phyloP scores from a whole-genome alignment of 2,329 filamentous ascomycete species.

The Fusarium sp. region DNA sequence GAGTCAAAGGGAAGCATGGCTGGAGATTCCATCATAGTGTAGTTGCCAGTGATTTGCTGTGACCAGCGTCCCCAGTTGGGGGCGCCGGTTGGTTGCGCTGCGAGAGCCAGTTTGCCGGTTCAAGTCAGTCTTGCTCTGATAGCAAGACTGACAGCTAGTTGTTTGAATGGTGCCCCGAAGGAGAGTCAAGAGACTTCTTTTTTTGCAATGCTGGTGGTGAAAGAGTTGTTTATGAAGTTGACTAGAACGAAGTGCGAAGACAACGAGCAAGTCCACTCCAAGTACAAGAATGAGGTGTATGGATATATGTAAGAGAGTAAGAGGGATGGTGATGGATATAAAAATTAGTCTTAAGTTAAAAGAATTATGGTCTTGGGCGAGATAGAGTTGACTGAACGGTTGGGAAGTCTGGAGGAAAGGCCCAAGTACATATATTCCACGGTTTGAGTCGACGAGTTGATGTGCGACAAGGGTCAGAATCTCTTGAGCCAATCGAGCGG shows the following conservation, averaged over 20 bases:
- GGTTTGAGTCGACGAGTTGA: conserved; percentile 41
- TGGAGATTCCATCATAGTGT: conserved; percentile 60
- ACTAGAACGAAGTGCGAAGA: conserved; percentile 14
- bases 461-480: conserved; percentile 47
- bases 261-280: conserved; percentile 7
- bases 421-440: conserved; percentile 46
- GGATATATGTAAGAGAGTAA: conserved; percentile 37
- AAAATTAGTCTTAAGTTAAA: conserved; percentile 26
- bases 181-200: conserved; percentile 16
- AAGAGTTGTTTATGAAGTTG: conserved; percentile 1
- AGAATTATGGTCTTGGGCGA: conserved; percentile 39
- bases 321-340: conserved; percentile 27
- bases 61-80: conserved; percentile 67
- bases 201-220: conserved; percentile 12
- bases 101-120: conserved; percentile 57
- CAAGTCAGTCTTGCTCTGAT: conserved; percentile 39
- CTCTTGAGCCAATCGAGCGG: conserved; percentile 49
- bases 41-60: conserved; percentile 60
- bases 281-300: conserved; percentile 19
- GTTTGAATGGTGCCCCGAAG: conserved; percentile 8
- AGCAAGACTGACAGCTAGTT: conserved; percentile 41
- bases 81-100: conserved; percentile 57
- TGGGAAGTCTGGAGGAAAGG: conserved; percentile 43
- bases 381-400: conserved; percentile 37
- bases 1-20: conserved; percentile 63